Evolutionary conservation across 176 grass and related monocot genomes (phyloP).

Genomic region (Zizania latifolia): DNA sequence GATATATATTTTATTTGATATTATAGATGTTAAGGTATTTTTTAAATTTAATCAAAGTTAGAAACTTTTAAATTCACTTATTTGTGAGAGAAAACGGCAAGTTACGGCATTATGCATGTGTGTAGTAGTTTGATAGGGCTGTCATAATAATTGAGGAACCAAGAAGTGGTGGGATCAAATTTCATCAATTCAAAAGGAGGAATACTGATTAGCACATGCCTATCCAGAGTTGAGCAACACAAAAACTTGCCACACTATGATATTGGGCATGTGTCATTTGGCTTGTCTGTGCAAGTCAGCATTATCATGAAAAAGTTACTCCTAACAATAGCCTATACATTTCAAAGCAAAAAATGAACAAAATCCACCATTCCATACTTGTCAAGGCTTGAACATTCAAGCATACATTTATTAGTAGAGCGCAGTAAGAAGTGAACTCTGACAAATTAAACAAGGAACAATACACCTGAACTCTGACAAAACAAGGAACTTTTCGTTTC

Average conservation of each 20-base stretch:
- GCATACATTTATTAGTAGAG: neutral
- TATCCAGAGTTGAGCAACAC: neutral
- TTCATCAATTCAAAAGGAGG: neutral
- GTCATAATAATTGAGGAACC: neutral
- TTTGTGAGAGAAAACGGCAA: too few relatives aligned
- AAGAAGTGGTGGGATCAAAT: neutral
- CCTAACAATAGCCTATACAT: neutral
- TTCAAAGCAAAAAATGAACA: neutral
- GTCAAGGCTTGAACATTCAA: neutral
- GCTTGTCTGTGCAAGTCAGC: neutral
- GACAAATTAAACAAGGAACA: neutral
- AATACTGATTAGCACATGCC: neutral
- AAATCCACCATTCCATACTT: neutral
- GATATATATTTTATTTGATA: too few relatives aligned
- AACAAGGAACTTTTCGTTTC: slow-evolving; percentile 5
- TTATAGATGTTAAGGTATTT: too few relatives aligned
- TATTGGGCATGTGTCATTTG: neutral
- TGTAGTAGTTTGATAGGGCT: neutral
- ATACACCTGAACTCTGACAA: neutral
- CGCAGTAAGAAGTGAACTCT: neutral
- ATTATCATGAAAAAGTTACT: neutral
- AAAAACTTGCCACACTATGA: neutral
- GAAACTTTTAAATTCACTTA: too few relatives aligned
- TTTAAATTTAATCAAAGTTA: too few relatives aligned
- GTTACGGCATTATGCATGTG: too few relatives aligned